Evolutionary conservation across 345 rosid species (phyloP).

Genomic region (Diplotaxis tenuifolia): DNA sequence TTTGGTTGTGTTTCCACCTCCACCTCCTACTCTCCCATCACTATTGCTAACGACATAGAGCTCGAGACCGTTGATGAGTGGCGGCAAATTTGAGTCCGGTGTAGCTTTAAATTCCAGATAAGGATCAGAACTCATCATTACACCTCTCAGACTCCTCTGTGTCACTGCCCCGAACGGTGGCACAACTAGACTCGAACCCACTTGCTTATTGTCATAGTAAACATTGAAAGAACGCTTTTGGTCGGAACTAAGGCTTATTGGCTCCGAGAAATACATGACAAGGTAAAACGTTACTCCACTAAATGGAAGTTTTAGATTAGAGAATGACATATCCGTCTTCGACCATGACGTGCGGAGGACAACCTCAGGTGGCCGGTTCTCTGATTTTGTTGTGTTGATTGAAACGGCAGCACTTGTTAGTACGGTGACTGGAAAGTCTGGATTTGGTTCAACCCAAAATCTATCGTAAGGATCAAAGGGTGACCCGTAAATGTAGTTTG

Average conservation of each 20-base stretch:
- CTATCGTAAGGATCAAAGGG: slow-evolving; percentile 30
- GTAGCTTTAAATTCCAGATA: slow-evolving; percentile 6
- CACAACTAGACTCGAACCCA: background rate
- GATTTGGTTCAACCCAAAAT: background rate
- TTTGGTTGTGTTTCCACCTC: background rate
- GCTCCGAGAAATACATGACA: slow-evolving; percentile 20
- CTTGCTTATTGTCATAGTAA: slow-evolving; percentile 5
- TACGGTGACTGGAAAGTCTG: no score
- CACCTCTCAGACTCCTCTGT: background rate
- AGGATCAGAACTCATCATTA: background rate
- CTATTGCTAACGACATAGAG: slow-evolving; percentile 14
- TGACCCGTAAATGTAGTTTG: background rate
- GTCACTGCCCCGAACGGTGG: slow-evolving; percentile 19
- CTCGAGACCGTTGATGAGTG: slow-evolving; percentile 27
- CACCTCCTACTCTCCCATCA: background rate
- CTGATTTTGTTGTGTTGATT: slow-evolving; percentile 9
- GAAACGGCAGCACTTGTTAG: slow-evolving; percentile 5
- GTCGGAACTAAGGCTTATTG: slow-evolving; percentile 5
- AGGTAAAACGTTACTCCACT: slow-evolving; percentile 17
- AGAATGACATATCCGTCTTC: background rate
- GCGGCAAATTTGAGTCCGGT: slow-evolving; percentile 23
- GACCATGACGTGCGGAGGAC: slow-evolving; percentile 12
- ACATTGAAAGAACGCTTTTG: slow-evolving; percentile 16
- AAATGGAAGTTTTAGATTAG: background rate
- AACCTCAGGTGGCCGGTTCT: slow-evolving; percentile 26